Evolutionary conservation across 2,329 filamentous ascomycete species (phyloP), one percentile per base, ranked within the genome.

Genomic region (Endocalyx cinctus): DNA sequence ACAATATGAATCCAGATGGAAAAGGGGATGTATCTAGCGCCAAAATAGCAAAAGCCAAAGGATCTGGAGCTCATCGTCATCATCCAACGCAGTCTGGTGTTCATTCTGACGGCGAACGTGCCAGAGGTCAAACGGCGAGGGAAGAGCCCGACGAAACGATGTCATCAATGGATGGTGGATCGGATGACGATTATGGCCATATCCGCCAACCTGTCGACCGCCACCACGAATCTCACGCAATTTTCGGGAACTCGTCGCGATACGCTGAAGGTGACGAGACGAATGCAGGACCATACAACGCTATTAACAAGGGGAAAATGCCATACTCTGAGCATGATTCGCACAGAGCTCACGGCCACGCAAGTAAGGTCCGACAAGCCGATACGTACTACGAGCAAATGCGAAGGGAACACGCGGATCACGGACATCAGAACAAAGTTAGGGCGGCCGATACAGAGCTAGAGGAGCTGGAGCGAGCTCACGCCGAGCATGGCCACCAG

Each of bases 101-200:
- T 8, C 53, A 51, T 31, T 28, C 31, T 10, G 58, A 63, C 33
- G 56, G 55, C 28, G 57, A 60, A 17, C 59, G 58, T 38, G 52
- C 60, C 32, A 56, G 59, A 47, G 58, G 59, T 13, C 63, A 61
- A 46, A 54, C 54, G 2, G 48, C 64, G 17, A 46, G 47, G 18
- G 59, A 66, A 35, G 59, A 61, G 34, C 49, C 38, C 17, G 57
- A 54, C 29, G 46, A 49, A 4, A n/a, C n/a, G n/a, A 11, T 27
- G 10, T 45, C 46, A 15, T 44, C 41, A 2, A 32, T 37, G 10
- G 37, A 44, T 8, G 38, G 39, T 13, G 42, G 29, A 17, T 45
- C 41, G 20, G 38, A 46, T 12, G 31, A 39, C 12, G 42, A 40
- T 17, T 34, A 43, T 29, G 28, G 29, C 31, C 38, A 34, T 33